Evolutionary conservation across 192 early-diverging fungal species (phyloP).

Genomic region (Geranomyces variabilis): DNA sequence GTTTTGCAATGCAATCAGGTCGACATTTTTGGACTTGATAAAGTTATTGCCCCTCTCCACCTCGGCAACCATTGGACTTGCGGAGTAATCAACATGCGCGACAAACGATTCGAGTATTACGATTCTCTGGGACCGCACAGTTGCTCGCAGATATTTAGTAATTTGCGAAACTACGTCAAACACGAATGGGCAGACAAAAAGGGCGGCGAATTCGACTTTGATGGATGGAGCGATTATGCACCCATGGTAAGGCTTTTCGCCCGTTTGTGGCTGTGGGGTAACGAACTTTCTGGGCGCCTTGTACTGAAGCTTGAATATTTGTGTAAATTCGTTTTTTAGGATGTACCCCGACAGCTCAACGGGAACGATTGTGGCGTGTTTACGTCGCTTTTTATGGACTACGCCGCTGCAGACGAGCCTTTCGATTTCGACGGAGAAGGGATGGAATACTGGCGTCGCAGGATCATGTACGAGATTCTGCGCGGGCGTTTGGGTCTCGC

Average conservation of each 20-base stretch:
- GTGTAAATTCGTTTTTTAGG: too few species aligned
- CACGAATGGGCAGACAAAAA: slow-evolving; percentile 77
- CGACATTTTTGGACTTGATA: slow-evolving; percentile 77
- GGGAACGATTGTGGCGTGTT: slow-evolving; percentile 97
- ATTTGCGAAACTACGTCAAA: slow-evolving; percentile 67
- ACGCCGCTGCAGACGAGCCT: slow-evolving; percentile 55
- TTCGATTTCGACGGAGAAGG: slow-evolving; percentile 76
- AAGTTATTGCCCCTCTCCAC: slow-evolving; percentile 85
- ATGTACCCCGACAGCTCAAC: slow-evolving; percentile 75
- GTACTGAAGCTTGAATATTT: too few species aligned
- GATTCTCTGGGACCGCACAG: slow-evolving; percentile 74
- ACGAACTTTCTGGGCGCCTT: too few species aligned
- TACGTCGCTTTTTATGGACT: slow-evolving; percentile 85
- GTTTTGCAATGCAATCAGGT: slow-evolving; percentile 28
- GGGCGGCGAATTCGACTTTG: slow-evolving; percentile 58
- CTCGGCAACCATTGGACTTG: slow-evolving; percentile 77
- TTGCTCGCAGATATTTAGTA: neutral
- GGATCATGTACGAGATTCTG: slow-evolving; percentile 77
- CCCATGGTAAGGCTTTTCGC: neutral
- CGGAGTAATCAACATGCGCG: slow-evolving; percentile 61
- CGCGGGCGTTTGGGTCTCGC: too few species aligned
- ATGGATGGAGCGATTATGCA: slow-evolving; percentile 66
- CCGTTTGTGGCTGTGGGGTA: neutral
- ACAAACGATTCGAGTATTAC: slow-evolving; percentile 74
- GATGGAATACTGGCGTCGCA: slow-evolving; percentile 71